Evolutionary conservation across 495 filamentous ascomycete genomes (phyloP).

Genomic region (Cetradonia linearis): DNA sequence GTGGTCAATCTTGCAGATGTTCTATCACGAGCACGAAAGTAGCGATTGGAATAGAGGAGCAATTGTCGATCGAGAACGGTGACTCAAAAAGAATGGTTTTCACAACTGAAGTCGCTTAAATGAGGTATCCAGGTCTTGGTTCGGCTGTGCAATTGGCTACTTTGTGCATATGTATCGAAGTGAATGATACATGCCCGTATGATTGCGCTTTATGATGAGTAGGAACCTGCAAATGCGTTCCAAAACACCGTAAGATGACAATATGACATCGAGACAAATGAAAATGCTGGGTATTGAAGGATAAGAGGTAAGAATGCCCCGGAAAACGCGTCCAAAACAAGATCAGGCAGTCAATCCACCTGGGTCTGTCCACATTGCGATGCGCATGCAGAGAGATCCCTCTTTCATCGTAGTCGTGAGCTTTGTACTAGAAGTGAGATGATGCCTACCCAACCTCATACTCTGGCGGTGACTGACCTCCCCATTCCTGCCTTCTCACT

Average conservation of each 20-base stretch:
- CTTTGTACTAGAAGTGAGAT: slow-evolving; percentile 15
- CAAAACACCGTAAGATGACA: slow-evolving; percentile 2
- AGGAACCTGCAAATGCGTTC: background rate
- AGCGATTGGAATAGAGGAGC: no score
- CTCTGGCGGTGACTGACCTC: slow-evolving; percentile 26
- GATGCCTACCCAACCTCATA: slow-evolving; percentile 10
- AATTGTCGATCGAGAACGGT: no score
- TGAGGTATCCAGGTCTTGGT: background rate
- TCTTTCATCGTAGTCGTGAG: slow-evolving; percentile 14
- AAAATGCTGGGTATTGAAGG: slow-evolving; percentile 18
- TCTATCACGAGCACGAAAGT: background rate
- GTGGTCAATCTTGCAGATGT: no score
- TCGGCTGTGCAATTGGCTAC: background rate
- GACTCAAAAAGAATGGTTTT: no score
- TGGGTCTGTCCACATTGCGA: background rate
- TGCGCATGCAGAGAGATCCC: background rate
- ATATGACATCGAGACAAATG: slow-evolving; percentile 7
- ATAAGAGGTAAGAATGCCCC: slow-evolving; percentile 19
- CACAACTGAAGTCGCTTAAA: background rate
- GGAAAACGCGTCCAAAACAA: background rate
- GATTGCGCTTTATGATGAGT: background rate
- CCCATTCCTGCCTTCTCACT: slow-evolving; percentile 38
- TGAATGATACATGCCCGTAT: background rate
- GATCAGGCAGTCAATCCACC: background rate
- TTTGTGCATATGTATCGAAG: background rate